Percentiles rank a stretch among this genome's conserved stretches.
These are phyloP conservation scores for Larix sibirica DNA, from an alignment of 83 land plant genomes.

Conservation along the genomic window DNA sequence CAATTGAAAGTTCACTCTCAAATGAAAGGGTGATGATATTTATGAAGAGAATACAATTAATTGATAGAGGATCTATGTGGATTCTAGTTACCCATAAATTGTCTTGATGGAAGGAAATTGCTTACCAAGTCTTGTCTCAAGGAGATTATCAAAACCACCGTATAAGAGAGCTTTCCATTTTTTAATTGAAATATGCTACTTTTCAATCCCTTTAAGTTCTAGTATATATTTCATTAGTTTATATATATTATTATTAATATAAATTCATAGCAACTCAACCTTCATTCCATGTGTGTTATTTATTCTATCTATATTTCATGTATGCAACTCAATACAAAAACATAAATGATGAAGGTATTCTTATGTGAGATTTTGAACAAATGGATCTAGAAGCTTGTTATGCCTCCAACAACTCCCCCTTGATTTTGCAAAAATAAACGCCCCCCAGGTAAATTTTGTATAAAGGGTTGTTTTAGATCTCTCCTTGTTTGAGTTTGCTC, in stretches of 20 bases:
- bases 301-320: background rate
- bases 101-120: slow-evolving; percentile 65
- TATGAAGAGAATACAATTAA: slow-evolving; percentile 57
- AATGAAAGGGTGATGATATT: slow-evolving; percentile 81
- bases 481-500: no score
- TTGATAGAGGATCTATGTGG: slow-evolving; percentile 79
- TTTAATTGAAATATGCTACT: background rate
- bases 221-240: background rate
- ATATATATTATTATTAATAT: background rate
- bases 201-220: background rate
- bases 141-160: slow-evolving; percentile 76
- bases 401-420: no score
- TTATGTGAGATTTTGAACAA: no score
- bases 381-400: no score
- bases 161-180: background rate
- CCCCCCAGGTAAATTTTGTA: no score
- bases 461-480: no score
- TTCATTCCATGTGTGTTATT: background rate
- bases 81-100: slow-evolving; percentile 70
- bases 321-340: no score
- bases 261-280: background rate
- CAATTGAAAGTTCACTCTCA: slow-evolving; percentile 83
- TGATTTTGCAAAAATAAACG: no score
- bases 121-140: slow-evolving; percentile 67
- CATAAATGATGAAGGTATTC: slow-evolving; percentile 28